A percentile compares a stretch with the other conserved stretches of the same genome.
Evolutionary conservation across 352 stramenopile species (phyloP).

Genomic region (Globisporangium takayamanum): DNA sequence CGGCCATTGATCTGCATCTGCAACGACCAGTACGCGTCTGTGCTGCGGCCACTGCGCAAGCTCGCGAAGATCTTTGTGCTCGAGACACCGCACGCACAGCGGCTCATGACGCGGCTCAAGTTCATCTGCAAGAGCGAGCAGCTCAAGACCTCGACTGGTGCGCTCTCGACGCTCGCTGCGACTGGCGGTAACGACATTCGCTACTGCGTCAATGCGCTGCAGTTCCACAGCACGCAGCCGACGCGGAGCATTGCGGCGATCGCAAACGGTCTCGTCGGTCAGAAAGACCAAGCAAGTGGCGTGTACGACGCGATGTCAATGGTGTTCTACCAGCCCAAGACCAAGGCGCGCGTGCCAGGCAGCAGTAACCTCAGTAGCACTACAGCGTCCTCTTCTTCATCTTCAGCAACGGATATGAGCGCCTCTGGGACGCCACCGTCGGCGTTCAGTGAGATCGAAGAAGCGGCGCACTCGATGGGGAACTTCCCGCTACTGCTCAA

Average conservation of each 20-base stretch:
- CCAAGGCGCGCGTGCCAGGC: conserved; percentile 13
- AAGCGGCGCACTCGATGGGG: conserved; percentile 63
- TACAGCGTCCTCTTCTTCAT: too few species aligned
- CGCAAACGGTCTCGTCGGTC: conserved; percentile 31
- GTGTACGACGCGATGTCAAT: conserved; percentile 65
- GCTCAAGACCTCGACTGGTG: conserved; percentile 68
- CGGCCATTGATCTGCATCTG: conserved; percentile 98
- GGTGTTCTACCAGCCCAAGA: conserved; percentile 63
- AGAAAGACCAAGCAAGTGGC: conserved; percentile 54
- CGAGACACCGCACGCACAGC: conserved; percentile 67
- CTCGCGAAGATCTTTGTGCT: conserved; percentile 93
- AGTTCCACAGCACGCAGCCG: conserved; percentile 85
- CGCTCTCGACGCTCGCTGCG: conserved; percentile 47
- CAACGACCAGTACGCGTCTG: conserved; percentile 96
- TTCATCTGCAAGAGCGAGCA: conserved; percentile 89
- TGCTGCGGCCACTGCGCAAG: conserved; percentile 91
- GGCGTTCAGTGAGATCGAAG: conserved; percentile 48
- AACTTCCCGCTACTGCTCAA: conserved; percentile 80
- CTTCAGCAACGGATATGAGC: too few species aligned
- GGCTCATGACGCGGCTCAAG: conserved; percentile 89
- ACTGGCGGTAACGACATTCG: conserved; percentile 90
- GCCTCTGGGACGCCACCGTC: conserved; percentile 5
- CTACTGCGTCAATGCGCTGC: conserved; percentile 94
- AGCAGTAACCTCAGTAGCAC: too few species aligned
- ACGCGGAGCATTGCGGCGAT: conserved; percentile 21